A percentile compares a stretch with the other conserved stretches of the same genome.
These are phyloP conservation scores for Rhynchospora breviuscula DNA, from an alignment of 176 grass and related monocot species.

Conservation along the genomic window DNA sequence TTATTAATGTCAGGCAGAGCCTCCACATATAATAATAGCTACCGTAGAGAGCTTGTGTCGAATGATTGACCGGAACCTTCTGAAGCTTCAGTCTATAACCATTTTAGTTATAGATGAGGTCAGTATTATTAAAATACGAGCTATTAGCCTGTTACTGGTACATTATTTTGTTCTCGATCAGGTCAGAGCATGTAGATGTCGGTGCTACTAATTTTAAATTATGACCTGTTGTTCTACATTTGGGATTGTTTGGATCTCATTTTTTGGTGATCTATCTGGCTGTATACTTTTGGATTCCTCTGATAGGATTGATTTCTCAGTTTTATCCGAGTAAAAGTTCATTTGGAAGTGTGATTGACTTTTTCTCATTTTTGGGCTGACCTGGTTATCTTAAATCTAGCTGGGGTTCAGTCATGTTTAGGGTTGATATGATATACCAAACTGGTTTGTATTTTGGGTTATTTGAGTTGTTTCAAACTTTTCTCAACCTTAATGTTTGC, in stretches of 20 bases:
- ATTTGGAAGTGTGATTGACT: not conserved
- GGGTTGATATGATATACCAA: not conserved
- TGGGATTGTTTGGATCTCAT: not conserved
- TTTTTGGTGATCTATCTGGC: not conserved
- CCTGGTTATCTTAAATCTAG: not conserved
- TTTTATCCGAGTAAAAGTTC: not conserved
- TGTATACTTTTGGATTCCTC: not conserved
- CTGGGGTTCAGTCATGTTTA: not conserved
- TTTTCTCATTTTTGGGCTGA: not conserved
- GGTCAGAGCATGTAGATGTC: not conserved
- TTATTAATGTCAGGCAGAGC: conserved; percentile 53
- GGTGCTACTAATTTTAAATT: not conserved
- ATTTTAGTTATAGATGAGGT: conserved; percentile 91
- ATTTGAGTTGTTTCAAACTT: not conserved
- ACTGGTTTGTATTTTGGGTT: not conserved
- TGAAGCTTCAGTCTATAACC: conserved; percentile 62
- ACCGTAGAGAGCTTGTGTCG: conserved; percentile 76
- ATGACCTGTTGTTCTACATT: not conserved
- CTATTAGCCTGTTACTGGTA: not conserved
- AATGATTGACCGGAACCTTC: conserved; percentile 66
- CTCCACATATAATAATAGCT: conserved; percentile 71
- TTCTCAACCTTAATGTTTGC: not conserved
- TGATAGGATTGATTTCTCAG: not conserved
- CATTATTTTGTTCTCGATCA: not conserved
- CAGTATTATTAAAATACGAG: conserved; percentile 3